These are phyloP conservation scores for Coprinopsis marcescibilis DNA, from an alignment of 768 basidiomycete genomes.

Conservation along the genomic window DNA sequence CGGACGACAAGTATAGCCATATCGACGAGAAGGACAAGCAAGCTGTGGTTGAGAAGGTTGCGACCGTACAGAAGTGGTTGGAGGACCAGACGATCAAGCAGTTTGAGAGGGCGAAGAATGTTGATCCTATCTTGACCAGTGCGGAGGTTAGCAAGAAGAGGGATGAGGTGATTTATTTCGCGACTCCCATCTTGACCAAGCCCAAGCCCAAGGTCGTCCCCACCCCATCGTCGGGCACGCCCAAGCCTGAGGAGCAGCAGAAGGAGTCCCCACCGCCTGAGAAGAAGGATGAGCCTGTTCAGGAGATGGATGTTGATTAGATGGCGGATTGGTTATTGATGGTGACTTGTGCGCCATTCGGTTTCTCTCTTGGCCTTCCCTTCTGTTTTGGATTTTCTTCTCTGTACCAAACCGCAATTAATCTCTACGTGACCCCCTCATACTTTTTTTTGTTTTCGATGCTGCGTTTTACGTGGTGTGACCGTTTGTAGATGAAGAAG, in stretches of 20 bases:
- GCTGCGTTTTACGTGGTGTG: too few relatives aligned
- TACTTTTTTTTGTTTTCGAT: too few relatives aligned
- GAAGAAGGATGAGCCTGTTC: slow-evolving; percentile 37
- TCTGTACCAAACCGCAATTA: too few relatives aligned
- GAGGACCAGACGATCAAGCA: slow-evolving; percentile 88
- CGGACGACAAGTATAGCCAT: slow-evolving; percentile 84
- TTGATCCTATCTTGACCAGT: slow-evolving; percentile 75
- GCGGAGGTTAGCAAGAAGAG: slow-evolving; percentile 86
- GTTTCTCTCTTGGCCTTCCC: neutral
- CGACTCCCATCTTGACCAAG: slow-evolving; percentile 83
- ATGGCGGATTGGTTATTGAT: neutral
- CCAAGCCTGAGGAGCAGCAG: slow-evolving; percentile 58
- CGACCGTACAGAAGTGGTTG: slow-evolving; percentile 90
- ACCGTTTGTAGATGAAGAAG: too few relatives aligned
- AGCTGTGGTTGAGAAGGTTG: slow-evolving; percentile 82
- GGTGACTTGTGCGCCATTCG: neutral
- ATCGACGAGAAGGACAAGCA: slow-evolving; percentile 88
- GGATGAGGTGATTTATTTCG: slow-evolving; percentile 89
- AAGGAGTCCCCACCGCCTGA: slow-evolving; percentile 26
- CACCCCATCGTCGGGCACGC: slow-evolving; percentile 39
- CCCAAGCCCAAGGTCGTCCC: slow-evolving; percentile 79
- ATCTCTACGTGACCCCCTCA: too few relatives aligned
- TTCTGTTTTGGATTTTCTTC: too few relatives aligned
- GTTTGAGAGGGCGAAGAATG: slow-evolving; percentile 83
- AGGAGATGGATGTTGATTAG: slow-evolving; percentile 87